A percentile compares a stretch with the other conserved stretches of the same genome.
Evolutionary conservation across 2,329 filamentous ascomycete species (phyloP).

Genomic region (Boeremia exigua): DNA sequence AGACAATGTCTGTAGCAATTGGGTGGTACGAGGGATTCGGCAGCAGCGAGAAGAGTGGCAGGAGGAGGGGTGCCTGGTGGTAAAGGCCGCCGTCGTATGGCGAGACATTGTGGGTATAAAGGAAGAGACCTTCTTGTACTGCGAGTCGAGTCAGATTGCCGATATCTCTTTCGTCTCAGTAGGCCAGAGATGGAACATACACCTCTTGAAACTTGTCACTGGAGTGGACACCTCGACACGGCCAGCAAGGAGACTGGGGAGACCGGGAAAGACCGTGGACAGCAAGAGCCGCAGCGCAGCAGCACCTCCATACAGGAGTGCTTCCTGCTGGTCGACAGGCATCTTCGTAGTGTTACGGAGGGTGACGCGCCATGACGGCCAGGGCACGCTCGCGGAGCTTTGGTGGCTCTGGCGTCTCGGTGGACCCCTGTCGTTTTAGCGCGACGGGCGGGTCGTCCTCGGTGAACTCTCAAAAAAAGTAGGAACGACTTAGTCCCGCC

Average conservation of each 20-base stretch:
- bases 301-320: constrained; percentile 75
- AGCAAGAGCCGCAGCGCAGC: constrained; percentile 80
- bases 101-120: constrained; percentile 95
- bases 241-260: constrained; percentile 84
- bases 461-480: constrained; percentile 23
- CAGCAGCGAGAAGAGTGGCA: constrained; percentile 89
- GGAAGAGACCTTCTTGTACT: constrained; percentile 96
- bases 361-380: constrained; percentile 22
- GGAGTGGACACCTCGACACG: constrained; percentile 97
- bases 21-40: constrained; percentile 72
- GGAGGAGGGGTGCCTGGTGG: constrained; percentile 79
- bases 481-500: constrained; percentile 15
- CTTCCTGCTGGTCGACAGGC: constrained; percentile 64
- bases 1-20: constrained; percentile 79
- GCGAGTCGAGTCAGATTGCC: constrained; percentile 18
- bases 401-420: constrained; percentile 7
- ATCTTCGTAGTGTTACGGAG: constrained; percentile 33
- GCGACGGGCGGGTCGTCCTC: constrained; percentile 24
- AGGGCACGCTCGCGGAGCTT: constrained; percentile 4
- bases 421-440: constrained; percentile 27
- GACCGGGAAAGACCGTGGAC: constrained; percentile 78
- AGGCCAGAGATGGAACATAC: constrained; percentile 55
- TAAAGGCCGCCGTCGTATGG: constrained; percentile 93
- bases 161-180: neutral
- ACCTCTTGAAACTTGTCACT: constrained; percentile 95